Conservation (phyloP, 164 flowering plant species). For the Macadamia tetraphylla region DNA sequence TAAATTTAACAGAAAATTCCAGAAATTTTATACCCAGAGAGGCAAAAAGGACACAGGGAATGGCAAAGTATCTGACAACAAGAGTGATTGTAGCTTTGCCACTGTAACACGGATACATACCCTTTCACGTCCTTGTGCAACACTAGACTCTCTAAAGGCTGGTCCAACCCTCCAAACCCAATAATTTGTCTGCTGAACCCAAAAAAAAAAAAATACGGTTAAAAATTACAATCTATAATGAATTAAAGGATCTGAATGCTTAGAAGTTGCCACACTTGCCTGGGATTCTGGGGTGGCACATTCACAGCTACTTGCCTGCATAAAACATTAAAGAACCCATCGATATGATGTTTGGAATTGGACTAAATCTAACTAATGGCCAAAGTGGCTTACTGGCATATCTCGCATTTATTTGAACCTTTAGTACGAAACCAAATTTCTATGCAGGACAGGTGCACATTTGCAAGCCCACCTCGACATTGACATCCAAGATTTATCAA, state of each 20-base stretch:
- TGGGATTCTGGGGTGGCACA: conserved; percentile 58
- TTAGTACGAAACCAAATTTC: conserved; percentile 62
- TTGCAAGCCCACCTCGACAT: conserved; percentile 74
- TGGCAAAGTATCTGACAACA: not conserved
- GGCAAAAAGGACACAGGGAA: no score
- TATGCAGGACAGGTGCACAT: conserved; percentile 70
- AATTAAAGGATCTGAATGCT: not conserved
- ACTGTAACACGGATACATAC: conserved; percentile 25
- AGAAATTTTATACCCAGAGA: no score
- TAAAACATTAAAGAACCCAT: conserved; percentile 1
- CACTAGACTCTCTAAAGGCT: conserved; percentile 23
- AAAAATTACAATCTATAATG: not conserved
- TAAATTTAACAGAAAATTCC: not conserved
- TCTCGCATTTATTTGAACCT: conserved; percentile 84
- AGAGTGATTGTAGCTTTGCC: not conserved
- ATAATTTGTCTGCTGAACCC: conserved; percentile 47
- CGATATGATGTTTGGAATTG: not conserved
- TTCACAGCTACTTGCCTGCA: conserved; percentile 62
- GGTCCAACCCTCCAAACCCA: conserved; percentile 79
- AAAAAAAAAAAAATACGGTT: not conserved
- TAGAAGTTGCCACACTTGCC: conserved; percentile 39
- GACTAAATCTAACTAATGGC: not conserved
- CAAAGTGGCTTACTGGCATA: conserved; percentile 65
- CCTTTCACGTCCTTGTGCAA: conserved; percentile 42
- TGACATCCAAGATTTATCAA: conserved; percentile 71